These are phyloP conservation scores for Melaleuca quinquenervia DNA, from an alignment of 345 rosid genomes.

Conservation along the genomic window DNA sequence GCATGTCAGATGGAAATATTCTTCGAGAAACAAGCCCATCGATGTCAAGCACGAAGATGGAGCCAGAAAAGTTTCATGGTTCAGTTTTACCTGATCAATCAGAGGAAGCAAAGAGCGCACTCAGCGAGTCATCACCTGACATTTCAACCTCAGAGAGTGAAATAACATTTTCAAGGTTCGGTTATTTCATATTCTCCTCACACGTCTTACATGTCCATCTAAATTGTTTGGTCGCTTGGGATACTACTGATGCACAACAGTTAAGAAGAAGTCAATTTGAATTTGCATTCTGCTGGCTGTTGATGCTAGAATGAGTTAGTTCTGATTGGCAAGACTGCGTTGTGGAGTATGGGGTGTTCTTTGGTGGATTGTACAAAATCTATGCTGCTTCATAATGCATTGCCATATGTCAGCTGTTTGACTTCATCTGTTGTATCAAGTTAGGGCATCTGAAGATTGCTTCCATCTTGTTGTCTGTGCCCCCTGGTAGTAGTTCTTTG, in stretches of 20 bases:
- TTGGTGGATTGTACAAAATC: not conserved
- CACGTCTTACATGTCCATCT: not conserved
- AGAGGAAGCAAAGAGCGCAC: slow-evolving; percentile 29
- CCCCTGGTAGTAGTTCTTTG: not conserved
- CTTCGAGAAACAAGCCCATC: slow-evolving; percentile 37
- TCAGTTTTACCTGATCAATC: slow-evolving; percentile 32
- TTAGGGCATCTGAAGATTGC: not conserved
- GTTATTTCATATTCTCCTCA: not conserved
- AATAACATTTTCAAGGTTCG: slow-evolving; percentile 66
- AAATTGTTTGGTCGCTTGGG: not conserved
- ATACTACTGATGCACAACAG: not conserved
- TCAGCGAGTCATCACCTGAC: slow-evolving; percentile 82
- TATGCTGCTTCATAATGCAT: not conserved
- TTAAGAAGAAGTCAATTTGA: not conserved
- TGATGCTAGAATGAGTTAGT: not conserved
- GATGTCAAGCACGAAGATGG: slow-evolving; percentile 30
- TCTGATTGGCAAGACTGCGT: not conserved
- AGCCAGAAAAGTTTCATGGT: slow-evolving; percentile 32
- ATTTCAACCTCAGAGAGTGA: slow-evolving; percentile 71
- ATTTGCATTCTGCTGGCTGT: not conserved
- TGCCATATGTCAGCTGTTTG: not conserved
- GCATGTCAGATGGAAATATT: slow-evolving; percentile 89
- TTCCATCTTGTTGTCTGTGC: not conserved
- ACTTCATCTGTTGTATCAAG: not conserved
- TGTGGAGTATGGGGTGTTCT: not conserved